Conservation (phyloP, 2,329 filamentous ascomycete species). For the Lachnellula occidentalis region DNA sequence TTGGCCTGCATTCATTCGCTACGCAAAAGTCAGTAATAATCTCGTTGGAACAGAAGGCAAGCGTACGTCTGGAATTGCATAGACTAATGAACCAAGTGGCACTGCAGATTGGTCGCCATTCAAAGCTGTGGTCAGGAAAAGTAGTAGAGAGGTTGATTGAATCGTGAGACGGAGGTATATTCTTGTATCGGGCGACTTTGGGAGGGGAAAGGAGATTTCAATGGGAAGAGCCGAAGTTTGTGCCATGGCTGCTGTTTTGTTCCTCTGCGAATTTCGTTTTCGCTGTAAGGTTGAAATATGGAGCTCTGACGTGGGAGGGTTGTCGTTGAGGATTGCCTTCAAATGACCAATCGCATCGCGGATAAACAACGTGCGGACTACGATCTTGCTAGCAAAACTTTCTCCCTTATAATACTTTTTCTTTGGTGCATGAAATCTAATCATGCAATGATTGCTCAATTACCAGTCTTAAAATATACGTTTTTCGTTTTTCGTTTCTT, state of each 20-base stretch:
- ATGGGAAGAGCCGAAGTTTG: conserved; percentile 16
- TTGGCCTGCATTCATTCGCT: conserved; percentile 43
- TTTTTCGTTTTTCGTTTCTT: too few relatives aligned
- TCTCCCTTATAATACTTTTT: too few relatives aligned
- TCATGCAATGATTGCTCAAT: too few relatives aligned
- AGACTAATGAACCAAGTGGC: conserved; percentile 83
- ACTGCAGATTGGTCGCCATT: conserved; percentile 47
- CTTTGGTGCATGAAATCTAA: too few relatives aligned
- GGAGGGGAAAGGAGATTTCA: conserved; percentile 55
- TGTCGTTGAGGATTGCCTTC: background rate
- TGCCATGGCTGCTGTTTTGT: background rate
- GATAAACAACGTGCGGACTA: background rate
- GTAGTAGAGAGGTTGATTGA: conserved; percentile 50
- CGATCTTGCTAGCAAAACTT: too few relatives aligned
- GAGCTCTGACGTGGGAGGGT: background rate
- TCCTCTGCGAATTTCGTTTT: background rate
- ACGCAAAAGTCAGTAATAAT: conserved; percentile 11
- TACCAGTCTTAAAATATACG: too few relatives aligned
- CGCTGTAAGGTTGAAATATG: background rate
- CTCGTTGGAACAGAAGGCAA: background rate
- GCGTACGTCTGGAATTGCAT: conserved; percentile 82
- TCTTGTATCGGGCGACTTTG: conserved; percentile 53
- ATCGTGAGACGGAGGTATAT: conserved; percentile 56
- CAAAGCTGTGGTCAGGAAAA: conserved; percentile 56
- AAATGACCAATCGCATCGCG: background rate